phyloP scores from a whole-genome alignment of 345 rosid genomes.

The Litchi chinensis region DNA sequence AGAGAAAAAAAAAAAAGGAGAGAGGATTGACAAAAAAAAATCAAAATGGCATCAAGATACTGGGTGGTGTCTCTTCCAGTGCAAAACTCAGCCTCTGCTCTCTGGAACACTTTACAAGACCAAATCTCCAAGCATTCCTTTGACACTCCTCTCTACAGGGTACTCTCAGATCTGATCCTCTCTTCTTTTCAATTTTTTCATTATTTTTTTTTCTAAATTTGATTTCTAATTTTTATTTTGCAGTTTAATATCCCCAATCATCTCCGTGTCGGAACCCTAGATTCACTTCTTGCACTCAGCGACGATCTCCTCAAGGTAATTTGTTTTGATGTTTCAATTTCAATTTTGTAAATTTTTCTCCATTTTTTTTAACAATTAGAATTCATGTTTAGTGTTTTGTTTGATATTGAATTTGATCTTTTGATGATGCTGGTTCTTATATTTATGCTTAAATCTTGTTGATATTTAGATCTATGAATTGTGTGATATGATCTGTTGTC shows the following conservation, averaged over 20 bases:
- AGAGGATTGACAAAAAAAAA: background rate
- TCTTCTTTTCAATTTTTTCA: slow-evolving; percentile 4
- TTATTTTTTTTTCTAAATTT: background rate
- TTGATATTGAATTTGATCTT: background rate
- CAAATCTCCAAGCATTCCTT: slow-evolving; percentile 95
- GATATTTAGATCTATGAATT: slow-evolving; percentile 7
- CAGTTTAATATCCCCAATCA: slow-evolving; percentile 89
- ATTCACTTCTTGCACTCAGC: slow-evolving; percentile 91
- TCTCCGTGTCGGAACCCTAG: slow-evolving; percentile 97
- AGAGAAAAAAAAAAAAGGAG: background rate
- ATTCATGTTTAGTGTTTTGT: background rate
- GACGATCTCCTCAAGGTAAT: slow-evolving; percentile 93
- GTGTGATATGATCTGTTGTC: background rate
- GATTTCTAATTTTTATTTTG: slow-evolving; percentile 17
- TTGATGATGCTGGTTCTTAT: background rate
- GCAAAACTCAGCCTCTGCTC: slow-evolving; percentile 70
- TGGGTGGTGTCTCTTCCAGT: slow-evolving; percentile 93
- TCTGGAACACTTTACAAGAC: slow-evolving; percentile 81
- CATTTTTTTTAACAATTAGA: background rate
- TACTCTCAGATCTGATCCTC: slow-evolving; percentile 34
- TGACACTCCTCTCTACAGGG: slow-evolving; percentile 96
- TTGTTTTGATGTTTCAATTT: background rate
- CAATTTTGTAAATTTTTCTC: background rate
- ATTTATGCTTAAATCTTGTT: background rate
- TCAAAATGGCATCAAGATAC: slow-evolving; percentile 79